phyloP scores from a whole-genome alignment of 805 yeast genomes.

The Phaffomyces thermotolerans region DNA sequence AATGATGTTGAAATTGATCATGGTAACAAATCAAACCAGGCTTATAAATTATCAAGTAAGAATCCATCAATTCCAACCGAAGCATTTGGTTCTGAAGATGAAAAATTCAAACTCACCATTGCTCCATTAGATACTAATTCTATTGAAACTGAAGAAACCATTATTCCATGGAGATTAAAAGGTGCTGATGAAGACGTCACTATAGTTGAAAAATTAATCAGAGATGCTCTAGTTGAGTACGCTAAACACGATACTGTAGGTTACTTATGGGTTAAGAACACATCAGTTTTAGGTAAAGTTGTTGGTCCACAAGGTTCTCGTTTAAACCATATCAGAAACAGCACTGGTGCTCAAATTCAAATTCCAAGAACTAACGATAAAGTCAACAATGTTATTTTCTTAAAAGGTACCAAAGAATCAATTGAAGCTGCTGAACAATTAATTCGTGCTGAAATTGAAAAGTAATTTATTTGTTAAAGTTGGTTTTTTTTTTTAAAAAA shows the following conservation, averaged over 20 bases:
- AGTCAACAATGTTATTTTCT: slow-evolving; percentile 43
- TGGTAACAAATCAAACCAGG: slow-evolving; percentile 43
- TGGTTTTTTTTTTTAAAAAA: too few relatives aligned
- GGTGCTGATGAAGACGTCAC: slow-evolving; percentile 44
- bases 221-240: slow-evolving; percentile 42
- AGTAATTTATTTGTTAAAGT: slow-evolving; percentile 1
- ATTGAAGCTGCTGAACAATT: slow-evolving; percentile 42
- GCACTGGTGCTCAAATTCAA: slow-evolving; percentile 49
- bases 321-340: slow-evolving; percentile 52
- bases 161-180: slow-evolving; percentile 62
- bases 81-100: slow-evolving; percentile 35
- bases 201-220: slow-evolving; percentile 45
- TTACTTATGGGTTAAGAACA: slow-evolving; percentile 53
- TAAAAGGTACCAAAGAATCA: slow-evolving; percentile 53
- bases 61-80: slow-evolving; percentile 41
- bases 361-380: slow-evolving; percentile 56
- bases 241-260: slow-evolving; percentile 42
- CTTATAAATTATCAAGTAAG: slow-evolving; percentile 40
- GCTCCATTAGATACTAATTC: slow-evolving; percentile 24
- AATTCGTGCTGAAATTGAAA: slow-evolving; percentile 20
- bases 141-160: slow-evolving; percentile 15
- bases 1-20: slow-evolving; percentile 52
- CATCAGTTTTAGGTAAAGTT: slow-evolving; percentile 48
- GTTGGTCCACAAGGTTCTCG: slow-evolving; percentile 75
- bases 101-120: slow-evolving; percentile 38